Percentiles rank a stretch among this genome's conserved stretches.
phyloP scores from a whole-genome alignment of 1,284 basidiomycete species.

The Fereydounia khargensis region DNA sequence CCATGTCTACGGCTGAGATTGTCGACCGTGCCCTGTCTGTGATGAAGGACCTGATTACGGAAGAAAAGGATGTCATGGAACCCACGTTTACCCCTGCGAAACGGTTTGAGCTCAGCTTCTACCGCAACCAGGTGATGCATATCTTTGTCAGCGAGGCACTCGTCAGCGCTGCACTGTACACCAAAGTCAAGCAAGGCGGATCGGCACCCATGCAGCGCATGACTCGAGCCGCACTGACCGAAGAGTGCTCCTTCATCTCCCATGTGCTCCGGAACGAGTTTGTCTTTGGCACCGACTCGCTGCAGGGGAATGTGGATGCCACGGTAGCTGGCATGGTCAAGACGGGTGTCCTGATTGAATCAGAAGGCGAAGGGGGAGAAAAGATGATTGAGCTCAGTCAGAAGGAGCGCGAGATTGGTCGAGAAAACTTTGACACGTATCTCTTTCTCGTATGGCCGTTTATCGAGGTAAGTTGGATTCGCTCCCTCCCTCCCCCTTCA shows the following conservation, averaged over 20 bases:
- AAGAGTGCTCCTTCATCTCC: slow-evolving; percentile 53
- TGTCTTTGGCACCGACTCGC: slow-evolving; percentile 53
- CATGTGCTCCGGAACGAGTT: slow-evolving; percentile 57
- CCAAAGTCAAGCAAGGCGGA: slow-evolving; percentile 57
- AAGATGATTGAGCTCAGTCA: slow-evolving; percentile 13
- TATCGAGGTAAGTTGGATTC: slow-evolving; percentile 16
- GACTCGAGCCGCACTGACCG: slow-evolving; percentile 35
- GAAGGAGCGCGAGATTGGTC: slow-evolving; percentile 49
- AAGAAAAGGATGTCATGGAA: slow-evolving; percentile 56
- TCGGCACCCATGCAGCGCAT: slow-evolving; percentile 52
- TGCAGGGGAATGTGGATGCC: slow-evolving; percentile 51
- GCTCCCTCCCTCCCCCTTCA: slow-evolving; percentile 3
- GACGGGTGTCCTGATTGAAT: slow-evolving; percentile 12
- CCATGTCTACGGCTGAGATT: slow-evolving; percentile 46
- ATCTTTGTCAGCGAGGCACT: slow-evolving; percentile 51
- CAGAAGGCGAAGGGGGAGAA: slow-evolving; percentile 7
- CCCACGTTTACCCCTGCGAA: slow-evolving; percentile 54
- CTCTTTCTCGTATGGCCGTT: slow-evolving; percentile 54
- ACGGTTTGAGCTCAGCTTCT: slow-evolving; percentile 58
- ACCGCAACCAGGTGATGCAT: slow-evolving; percentile 58
- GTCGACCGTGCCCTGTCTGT: slow-evolving; percentile 53
- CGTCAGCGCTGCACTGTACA: slow-evolving; percentile 51
- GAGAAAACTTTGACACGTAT: slow-evolving; percentile 54
- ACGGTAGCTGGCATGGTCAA: slow-evolving; percentile 39
- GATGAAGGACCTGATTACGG: slow-evolving; percentile 55